Evolutionary conservation across 2,329 filamentous ascomycete genomes (phyloP), one percentile per base, ranked within the genome.

Genomic region (Scleromitrula shiraiana): DNA sequence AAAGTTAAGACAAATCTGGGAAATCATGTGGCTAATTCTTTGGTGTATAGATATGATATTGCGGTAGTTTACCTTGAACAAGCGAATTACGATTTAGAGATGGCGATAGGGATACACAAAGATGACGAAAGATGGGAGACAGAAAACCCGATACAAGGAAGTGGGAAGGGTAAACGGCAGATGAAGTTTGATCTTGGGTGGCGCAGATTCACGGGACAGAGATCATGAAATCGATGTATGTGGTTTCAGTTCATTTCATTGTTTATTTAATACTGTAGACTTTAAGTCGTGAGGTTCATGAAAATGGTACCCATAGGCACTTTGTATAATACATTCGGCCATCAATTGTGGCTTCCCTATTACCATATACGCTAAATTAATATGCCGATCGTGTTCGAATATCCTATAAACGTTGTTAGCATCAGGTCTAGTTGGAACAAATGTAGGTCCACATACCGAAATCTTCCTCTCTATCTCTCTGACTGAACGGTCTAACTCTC

Each of bases 381-480:
- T 77, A 78, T 54, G 75, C 75, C 54, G 77, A 76, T 54, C 75
- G 64, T 43, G 75, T 78, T 49, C 75, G 68, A 70, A 78, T 78
- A 62, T 78, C 75, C 72, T 76, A 23, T 29, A 26, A 35, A 19
- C 9, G 32, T 30, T 37, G 41, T 63, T 57, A 61, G 57, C 33
- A 14, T 49, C 22, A n/a, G 40, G 44, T 39, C 35, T 24, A 10
- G 30, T 4, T 41, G 30, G 17, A 35, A 26, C 17, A 20, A 10
- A 10, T 24, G 5, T 32, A 20, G 20, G 9, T 35, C 24, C 35
- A 68, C 72, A 65, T 67, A 77, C 74, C 56, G 86, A 89, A 62
- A 98, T 91, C 71, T 96, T 96, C 62, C 93, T 82, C 74, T 98
- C 94, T 62, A 98, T 93, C 68, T 97, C 88, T 59, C 88, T 73